These are phyloP conservation scores for Quillaja saponaria DNA, from an alignment of 306 rosid species.

Conservation along the genomic window DNA sequence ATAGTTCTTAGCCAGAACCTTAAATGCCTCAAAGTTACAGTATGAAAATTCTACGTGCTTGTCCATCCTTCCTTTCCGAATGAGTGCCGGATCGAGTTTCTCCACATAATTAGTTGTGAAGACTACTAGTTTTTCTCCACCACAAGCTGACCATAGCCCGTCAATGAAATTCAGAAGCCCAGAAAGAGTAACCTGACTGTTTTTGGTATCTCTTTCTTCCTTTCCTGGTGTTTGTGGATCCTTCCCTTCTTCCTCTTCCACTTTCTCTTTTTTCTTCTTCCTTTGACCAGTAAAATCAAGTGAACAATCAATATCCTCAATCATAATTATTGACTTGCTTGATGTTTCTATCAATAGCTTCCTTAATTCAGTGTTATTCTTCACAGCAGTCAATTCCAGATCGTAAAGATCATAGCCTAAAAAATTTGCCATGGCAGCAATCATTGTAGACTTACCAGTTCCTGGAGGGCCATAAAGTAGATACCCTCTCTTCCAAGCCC, in stretches of 20 bases:
- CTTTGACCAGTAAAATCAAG: constrained; percentile 42
- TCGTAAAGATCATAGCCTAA: constrained; percentile 46
- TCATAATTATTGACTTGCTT: constrained; percentile 44
- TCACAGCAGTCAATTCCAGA: constrained; percentile 41
- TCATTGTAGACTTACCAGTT: constrained; percentile 50
- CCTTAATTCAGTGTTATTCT: constrained; percentile 42
- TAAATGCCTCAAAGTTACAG: constrained; percentile 71
- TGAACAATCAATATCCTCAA: constrained; percentile 52
- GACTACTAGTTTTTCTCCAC: background rate
- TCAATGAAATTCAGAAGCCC: background rate
- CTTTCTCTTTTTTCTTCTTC: constrained; percentile 25
- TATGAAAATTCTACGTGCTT: constrained; percentile 68
- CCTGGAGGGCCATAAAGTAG: constrained; percentile 47
- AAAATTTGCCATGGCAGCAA: constrained; percentile 51
- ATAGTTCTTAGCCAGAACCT: background rate
- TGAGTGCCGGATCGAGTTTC: constrained; percentile 81
- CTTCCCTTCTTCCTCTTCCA: constrained; percentile 36
- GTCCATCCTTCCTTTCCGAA: constrained; percentile 87
- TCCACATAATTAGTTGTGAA: constrained; percentile 56
- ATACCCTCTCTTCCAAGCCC: constrained; percentile 52
- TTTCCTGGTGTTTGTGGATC: constrained; percentile 30
- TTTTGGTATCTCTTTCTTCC: constrained; percentile 39
- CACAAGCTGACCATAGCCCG: background rate
- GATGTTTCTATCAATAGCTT: constrained; percentile 41
- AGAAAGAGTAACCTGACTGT: constrained; percentile 22